Base-by-base conservation (phyloP, 768 basidiomycete species). In the Lentinus tigrinus region DNA sequence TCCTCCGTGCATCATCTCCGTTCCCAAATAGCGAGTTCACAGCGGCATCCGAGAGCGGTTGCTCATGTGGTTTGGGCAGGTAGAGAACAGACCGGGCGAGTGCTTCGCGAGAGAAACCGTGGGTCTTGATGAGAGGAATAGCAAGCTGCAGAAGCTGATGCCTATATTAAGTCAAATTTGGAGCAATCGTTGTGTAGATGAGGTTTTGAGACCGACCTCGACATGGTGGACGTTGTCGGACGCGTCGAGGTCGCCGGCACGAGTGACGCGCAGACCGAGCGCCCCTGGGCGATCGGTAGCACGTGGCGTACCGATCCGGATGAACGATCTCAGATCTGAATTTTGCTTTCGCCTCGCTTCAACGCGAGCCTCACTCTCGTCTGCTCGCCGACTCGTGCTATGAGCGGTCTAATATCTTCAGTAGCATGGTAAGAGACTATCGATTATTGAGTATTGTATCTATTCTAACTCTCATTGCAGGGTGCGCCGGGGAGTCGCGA, bases 401-500 rank as follows among this genome's bases (percentile, higher is more conserved):
- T 89, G 88, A 88, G 83, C 71, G 85, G 79, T 70, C 81, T 91
- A 73, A 89, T 91, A 71, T 91, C 89, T 51, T 79, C 82, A 52
- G 79, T 88, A 43, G 75, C 87, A 55, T 91, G 89, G 77, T 78
- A 56, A 54, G 70, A 49, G 26, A 36, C 11, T 3, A 9, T 26
- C 24, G n/a, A n/a, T n/a, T 24, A 13, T 23, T 23, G n/a, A 2
- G 26, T 40, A 34, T 10, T 10, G 11, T 7, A 34, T 19, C 2
- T 1, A 26, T 2, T 11, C 26, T 27, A 24, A 40, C 23, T 27
- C 4, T 27, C 24, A 8, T 34, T 10, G 8, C 42, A 86, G 85
- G 93, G 89, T 97, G 26, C 85, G 85, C 61, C 82, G 90, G 52
- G 95, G 97, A 9, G 83, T 85, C 17, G 78, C 95, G 3, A 76